Conservation (phyloP, 139 green algal genomes). For the Chlorella sp. region DNA sequence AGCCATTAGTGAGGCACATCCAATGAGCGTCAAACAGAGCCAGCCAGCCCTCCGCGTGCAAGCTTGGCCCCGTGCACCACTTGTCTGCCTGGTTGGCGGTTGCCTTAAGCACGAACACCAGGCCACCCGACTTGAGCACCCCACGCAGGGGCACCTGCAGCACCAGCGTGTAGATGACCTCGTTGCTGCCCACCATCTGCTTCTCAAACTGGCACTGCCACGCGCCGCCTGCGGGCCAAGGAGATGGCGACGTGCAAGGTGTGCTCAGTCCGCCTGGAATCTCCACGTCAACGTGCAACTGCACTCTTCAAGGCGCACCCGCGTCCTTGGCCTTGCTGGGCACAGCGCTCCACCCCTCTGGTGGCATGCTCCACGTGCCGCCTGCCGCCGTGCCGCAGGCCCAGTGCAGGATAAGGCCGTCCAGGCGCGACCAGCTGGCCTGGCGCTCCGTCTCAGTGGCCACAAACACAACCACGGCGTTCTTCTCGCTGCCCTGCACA, state of each 20-base stretch:
- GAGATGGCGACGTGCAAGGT: too few species aligned
- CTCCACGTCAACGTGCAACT: too few species aligned
- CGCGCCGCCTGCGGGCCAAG: slow-evolving; percentile 22
- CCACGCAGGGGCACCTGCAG: slow-evolving; percentile 28
- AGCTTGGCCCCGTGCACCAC: not conserved
- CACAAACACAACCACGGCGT: slow-evolving; percentile 23
- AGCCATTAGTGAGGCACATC: too few species aligned
- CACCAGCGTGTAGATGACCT: slow-evolving; percentile 26
- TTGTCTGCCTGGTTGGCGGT: slow-evolving; percentile 1
- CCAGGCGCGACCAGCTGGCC: slow-evolving; percentile 35
- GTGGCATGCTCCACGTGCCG: slow-evolving; percentile 28
- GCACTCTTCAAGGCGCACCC: slow-evolving; percentile 9
- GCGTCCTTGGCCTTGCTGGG: slow-evolving; percentile 29
- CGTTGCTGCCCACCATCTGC: slow-evolving; percentile 7
- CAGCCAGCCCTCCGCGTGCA: too few species aligned
- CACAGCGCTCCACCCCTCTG: slow-evolving; percentile 23
- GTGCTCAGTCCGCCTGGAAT: too few species aligned
- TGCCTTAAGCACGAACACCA: slow-evolving; percentile 41
- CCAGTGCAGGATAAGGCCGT: slow-evolving; percentile 44
- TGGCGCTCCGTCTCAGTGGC: slow-evolving; percentile 37
- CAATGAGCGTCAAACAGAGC: too few species aligned
- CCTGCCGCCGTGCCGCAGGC: slow-evolving; percentile 1
- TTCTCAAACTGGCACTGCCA: slow-evolving; percentile 34
- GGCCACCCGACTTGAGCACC: slow-evolving; percentile 27
- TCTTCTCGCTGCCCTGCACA: slow-evolving; percentile 25